Evolutionary conservation across 108 stramenopile genomes (phyloP), one percentile per base, ranked within the genome.

Genomic region (Cyclotella atomus): DNA sequence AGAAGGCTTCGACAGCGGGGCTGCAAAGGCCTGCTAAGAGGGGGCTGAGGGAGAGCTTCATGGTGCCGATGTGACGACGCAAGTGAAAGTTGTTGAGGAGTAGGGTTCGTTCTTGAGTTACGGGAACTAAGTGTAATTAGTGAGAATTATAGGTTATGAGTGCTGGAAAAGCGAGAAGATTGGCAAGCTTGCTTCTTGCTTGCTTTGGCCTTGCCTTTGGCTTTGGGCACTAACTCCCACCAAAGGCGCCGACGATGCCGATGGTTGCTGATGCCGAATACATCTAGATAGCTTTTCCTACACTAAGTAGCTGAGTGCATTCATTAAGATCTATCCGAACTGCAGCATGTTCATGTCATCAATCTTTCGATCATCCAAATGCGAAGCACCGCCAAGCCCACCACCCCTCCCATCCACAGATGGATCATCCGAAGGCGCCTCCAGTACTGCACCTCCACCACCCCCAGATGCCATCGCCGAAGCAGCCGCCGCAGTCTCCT

Each of bases 401-500:
- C 71, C 76, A 15, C 84, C 77, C n/a, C 81, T 76, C 6, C 77
- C 78, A 29, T 72, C 81, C 23, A 68, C 79, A n/a, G 17, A 9
- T n/a, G 19, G 17, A n/a, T 24, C 71, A 43, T 61, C 71, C 24
- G 33, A 52, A 19, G 46, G 63, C 24, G 7, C 47, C 41, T 33
- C 66, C 25, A 27, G 2, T 27, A 45, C 80, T 9, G 63, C 84
- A 3, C 68, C 79, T 24, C 76, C 76, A 30, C 34, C 75, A 19
- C 35, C 84, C 28, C 55, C 76, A 34, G 87, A 88, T 62, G 73
- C 81, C 61, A 68, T 54, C 20, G 81, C 88, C 1, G 43, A 70
- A 10, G 86, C 84, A 5, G 79, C 87, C 0, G 84, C 79, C 15
- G 27, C 83, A 4, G 82, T 83, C 10, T 76, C 91, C 0, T 70